Percentiles rank a stretch among this genome's conserved stretches.
Conservation (phyloP, 208 protist species). For the Acanthamoeba sp. region DNA sequence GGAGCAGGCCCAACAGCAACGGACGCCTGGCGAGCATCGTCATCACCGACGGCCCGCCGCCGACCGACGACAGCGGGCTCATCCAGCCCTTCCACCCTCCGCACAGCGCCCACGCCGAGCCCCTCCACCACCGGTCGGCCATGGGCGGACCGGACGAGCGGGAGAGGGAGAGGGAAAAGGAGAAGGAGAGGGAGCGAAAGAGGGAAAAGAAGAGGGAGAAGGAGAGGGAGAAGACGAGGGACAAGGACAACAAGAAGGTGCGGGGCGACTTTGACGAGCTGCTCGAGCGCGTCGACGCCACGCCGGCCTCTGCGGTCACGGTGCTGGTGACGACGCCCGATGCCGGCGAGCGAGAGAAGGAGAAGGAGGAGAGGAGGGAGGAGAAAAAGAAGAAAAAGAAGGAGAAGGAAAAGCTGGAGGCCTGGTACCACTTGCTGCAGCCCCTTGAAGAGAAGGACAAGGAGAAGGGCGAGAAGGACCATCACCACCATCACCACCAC, state of each 20-base stretch:
- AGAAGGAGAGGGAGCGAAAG: neutral
- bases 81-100: neutral
- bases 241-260: neutral
- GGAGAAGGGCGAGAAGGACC: neutral
- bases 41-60: neutral
- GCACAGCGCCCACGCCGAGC: neutral
- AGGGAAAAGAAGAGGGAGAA: neutral
- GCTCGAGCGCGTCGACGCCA: neutral
- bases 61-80: neutral
- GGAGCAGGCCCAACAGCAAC: constrained; percentile 1
- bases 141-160: neutral
- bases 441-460: neutral
- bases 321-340: too few species aligned
- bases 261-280: neutral
- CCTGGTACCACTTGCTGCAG: constrained; percentile 31
- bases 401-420: constrained; percentile 48
- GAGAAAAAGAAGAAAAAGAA: constrained; percentile 38
- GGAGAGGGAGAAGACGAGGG: neutral
- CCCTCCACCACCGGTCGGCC: neutral
- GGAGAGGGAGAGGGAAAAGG: neutral
- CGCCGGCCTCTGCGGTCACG: neutral
- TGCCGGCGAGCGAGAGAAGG: neutral
- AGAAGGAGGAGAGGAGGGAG: neutral
- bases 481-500: too few species aligned
- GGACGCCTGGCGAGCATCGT: neutral